phyloP scores from a whole-genome alignment of 2,329 filamentous ascomycete species.

The Penicillium corylophilum region DNA sequence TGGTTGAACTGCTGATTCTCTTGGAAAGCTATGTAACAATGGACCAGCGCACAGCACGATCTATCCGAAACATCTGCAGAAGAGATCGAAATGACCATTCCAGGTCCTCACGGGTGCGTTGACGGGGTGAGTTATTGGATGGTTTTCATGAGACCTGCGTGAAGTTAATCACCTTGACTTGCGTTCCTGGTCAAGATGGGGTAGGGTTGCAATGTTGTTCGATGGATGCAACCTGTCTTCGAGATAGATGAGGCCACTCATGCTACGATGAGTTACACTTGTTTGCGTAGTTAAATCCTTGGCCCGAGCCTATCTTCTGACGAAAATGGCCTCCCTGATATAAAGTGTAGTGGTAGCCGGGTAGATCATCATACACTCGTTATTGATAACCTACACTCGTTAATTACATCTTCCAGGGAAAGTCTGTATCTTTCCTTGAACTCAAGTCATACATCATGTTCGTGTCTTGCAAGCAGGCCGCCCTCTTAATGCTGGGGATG shows the following conservation, averaged over 20 bases:
- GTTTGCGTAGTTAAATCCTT: background rate
- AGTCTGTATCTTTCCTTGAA: background rate
- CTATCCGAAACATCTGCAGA: slow-evolving; percentile 11
- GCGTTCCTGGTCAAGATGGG: background rate
- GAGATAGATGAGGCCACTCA: background rate
- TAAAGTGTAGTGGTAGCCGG: background rate
- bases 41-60: slow-evolving; percentile 3
- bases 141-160: background rate
- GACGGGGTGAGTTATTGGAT: background rate
- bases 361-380: background rate
- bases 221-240: slow-evolving; percentile 9
- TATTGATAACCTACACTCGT: background rate
- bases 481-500: slow-evolving; percentile 10
- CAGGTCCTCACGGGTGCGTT: background rate
- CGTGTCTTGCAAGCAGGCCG: background rate
- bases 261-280: background rate
- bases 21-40: slow-evolving; percentile 18
- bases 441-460: slow-evolving; percentile 1
- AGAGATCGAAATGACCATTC: background rate
- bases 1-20: background rate
- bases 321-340: background rate
- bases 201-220: slow-evolving; percentile 7
- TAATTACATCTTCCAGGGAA: background rate
- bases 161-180: background rate
- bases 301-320: background rate